Conservation (phyloP, 2,329 filamentous ascomycete genomes). For the Ophiostoma angusticollis region DNA sequence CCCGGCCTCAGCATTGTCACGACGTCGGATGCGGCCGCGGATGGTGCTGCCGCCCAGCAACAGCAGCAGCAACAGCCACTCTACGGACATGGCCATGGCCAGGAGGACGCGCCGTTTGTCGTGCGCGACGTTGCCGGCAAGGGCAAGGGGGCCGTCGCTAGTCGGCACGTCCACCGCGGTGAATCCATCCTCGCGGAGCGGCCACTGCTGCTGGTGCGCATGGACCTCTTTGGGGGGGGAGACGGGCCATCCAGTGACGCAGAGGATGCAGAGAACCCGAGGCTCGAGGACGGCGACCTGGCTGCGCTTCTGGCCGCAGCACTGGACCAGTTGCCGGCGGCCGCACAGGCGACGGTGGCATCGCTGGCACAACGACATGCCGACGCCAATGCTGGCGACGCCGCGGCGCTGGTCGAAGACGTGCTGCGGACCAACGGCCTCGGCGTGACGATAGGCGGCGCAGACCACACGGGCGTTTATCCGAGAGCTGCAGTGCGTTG, state of each 20-base stretch:
- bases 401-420: conserved; percentile 14
- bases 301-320: conserved; percentile 9
- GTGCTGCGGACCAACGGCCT: conserved; percentile 17
- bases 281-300: not conserved
- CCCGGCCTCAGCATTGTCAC: not conserved
- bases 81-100: not conserved
- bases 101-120: not conserved
- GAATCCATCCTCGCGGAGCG: conserved; percentile 14
- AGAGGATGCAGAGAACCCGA: no score
- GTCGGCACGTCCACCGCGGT: conserved; percentile 8
- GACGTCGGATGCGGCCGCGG: conserved; percentile 1
- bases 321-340: conserved; percentile 10
- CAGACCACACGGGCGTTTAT: conserved; percentile 15
- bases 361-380: conserved; percentile 12
- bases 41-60: not conserved
- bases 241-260: conserved; percentile 1
- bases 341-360: conserved; percentile 8
- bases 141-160: conserved; percentile 15
- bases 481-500: conserved; percentile 11
- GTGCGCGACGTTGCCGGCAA: conserved; percentile 12
- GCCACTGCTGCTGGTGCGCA: conserved; percentile 13
- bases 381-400: no score
- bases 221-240: conserved; percentile 9
- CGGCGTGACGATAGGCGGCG: conserved; percentile 16
- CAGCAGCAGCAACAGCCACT: no score